Evolutionary conservation across 2,329 filamentous ascomycete genomes (phyloP).

Genomic region (Dothidotthia symphoricarpi): DNA sequence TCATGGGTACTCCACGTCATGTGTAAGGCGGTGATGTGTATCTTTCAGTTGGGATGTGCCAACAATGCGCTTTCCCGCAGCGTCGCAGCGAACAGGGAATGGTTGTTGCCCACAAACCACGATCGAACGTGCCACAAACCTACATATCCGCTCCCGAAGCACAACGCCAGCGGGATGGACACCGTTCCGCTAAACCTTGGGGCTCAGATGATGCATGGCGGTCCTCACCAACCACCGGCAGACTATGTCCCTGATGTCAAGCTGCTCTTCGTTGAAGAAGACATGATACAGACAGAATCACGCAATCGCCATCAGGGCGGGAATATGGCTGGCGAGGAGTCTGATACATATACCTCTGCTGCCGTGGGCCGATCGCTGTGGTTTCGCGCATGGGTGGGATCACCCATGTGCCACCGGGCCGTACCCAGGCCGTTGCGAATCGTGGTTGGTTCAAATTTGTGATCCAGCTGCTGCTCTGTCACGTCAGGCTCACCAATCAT

Average conservation of each 20-base stretch:
- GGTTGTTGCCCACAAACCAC: conserved; percentile 21
- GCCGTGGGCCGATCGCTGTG: conserved; percentile 9
- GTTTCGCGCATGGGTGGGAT: conserved; percentile 6
- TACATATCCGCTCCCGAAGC: conserved; percentile 17
- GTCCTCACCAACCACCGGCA: not conserved
- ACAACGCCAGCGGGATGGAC: conserved; percentile 11
- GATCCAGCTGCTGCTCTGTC: conserved; percentile 24
- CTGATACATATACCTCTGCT: conserved; percentile 10
- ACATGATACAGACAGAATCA: conserved; percentile 5
- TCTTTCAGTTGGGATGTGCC: conserved; percentile 15
- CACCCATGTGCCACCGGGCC: too few relatives aligned
- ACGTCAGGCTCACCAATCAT: conserved; percentile 20
- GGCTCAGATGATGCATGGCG: conserved; percentile 6
- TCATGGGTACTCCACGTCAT: conserved; percentile 24
- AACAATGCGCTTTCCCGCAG: conserved; percentile 13
- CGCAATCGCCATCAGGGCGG: conserved; percentile 20
- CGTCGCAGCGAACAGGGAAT: conserved; percentile 11
- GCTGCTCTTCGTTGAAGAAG: conserved; percentile 10
- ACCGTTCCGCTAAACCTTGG: conserved; percentile 19
- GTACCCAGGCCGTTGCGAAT: too few relatives aligned
- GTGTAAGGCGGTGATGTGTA: conserved; percentile 18
- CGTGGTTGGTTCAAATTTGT: conserved; percentile 14
- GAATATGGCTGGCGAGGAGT: conserved; percentile 2
- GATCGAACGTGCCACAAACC: conserved; percentile 24
- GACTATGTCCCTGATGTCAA: conserved; percentile 1